Evolutionary conservation across 106 monocot species (phyloP), one percentile per base, ranked within the genome.

Genomic region (Dendrobium chrysotoxum): DNA sequence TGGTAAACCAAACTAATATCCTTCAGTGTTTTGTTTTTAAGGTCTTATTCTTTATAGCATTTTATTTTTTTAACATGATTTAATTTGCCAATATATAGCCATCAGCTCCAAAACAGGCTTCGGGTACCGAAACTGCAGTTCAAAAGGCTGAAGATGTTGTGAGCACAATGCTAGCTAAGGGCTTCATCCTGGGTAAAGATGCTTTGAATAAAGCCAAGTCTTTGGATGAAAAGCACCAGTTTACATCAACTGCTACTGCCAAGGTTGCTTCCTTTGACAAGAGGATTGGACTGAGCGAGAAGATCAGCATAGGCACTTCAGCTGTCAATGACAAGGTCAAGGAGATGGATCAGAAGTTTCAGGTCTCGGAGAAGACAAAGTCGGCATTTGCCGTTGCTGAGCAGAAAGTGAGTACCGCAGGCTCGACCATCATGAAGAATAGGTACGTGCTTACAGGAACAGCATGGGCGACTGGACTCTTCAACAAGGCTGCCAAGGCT

Each of bases 271-370:
- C 88, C 2, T 46, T 96, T 0, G 96, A 96, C 80, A 86, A 85
- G 55, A 91, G 82, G 79, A 90, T 96, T 1, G 96, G 96, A 5
- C 75, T 96, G 50, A 84, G 80, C 26, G 90, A 92, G 84, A 96
- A 92, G 76, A 86, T 96, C 35, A 87, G 77, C 78, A 87, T 83
- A 61, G 92, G 95, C 40, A 88, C 92, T 26, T 83, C 90, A 3
- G 93, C 75, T 0, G 89, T 96, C 40, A 91, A 93, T 45, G 88
- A 88, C 70, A 96, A 96, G 61, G 91, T 93, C 28, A 96, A 86
- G 64, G 96, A 96, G 80, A 88, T 96, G 87, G 96, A 96, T 67
- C 83, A 91, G 82, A 96, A 89, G 71, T 96, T 91, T 61, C 96
- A 96, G 55, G 93, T 96, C 38, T 88, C 93, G 0, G 93, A 96